Evolutionary conservation across 345 rosid genomes (phyloP).

Genomic region (Corymbia maculata): DNA sequence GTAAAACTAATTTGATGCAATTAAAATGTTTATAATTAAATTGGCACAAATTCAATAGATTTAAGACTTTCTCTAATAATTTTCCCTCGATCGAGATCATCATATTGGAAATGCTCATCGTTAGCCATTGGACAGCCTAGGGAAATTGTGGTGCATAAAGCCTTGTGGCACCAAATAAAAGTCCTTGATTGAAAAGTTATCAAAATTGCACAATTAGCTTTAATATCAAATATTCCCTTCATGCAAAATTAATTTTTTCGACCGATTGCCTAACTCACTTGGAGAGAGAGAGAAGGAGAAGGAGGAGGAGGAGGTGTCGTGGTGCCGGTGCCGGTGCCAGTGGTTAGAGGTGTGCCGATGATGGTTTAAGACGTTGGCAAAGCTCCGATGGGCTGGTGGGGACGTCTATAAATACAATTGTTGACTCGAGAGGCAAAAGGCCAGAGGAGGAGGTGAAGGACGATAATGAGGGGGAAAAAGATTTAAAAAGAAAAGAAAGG

Average conservation of each 20-base stretch:
- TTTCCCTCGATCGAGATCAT: background rate
- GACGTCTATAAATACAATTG: background rate
- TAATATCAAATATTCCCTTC: background rate
- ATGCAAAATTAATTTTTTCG: background rate
- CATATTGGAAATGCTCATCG: background rate
- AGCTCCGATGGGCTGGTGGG: background rate
- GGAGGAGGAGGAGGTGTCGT: fast-evolving
- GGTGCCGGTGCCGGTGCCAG: background rate
- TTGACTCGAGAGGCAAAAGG: background rate
- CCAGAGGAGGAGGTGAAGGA: background rate
- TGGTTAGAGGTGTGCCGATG: background rate
- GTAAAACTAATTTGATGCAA: no score
- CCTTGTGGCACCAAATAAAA: background rate
- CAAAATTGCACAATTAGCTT: fast-evolving
- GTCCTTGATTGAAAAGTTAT: background rate
- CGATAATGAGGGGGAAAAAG: background rate
- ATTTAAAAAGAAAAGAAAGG: background rate
- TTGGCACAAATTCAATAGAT: fast-evolving
- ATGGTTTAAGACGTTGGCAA: background rate
- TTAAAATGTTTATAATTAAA: no score
- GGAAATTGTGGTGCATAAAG: background rate
- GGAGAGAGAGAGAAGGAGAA: background rate
- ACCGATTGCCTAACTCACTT: background rate
- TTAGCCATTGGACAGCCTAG: background rate
- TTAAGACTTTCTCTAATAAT: no score